Evolutionary conservation across 352 stramenopile species (phyloP).

Genomic region (Phytophthora hibernalis): DNA sequence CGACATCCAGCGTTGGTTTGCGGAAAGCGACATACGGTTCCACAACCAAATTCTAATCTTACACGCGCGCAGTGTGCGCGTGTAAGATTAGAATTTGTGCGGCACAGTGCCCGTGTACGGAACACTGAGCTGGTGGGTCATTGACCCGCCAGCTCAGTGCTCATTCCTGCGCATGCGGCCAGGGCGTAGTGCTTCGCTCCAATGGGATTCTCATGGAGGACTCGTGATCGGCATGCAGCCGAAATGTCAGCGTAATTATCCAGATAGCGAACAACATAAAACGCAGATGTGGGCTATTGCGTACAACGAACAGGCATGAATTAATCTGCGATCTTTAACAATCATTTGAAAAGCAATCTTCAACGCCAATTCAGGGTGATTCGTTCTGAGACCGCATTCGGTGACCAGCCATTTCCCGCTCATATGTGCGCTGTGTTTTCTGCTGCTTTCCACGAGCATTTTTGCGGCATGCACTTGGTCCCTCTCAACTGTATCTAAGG

Average conservation of each 20-base stretch:
- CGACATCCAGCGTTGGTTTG: not conserved
- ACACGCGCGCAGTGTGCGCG: not conserved
- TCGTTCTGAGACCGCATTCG: not conserved
- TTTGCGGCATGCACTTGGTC: not conserved
- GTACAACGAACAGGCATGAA: not conserved
- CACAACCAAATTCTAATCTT: constrained; percentile 13
- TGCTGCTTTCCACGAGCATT: not conserved
- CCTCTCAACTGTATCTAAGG: constrained; percentile 1
- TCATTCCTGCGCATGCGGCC: not conserved
- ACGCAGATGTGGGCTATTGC: not conserved
- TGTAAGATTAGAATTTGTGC: too few relatives aligned
- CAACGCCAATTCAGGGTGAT: not conserved
- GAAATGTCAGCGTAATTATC: not conserved
- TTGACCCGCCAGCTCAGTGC: not conserved
- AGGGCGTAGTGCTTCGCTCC: constrained; percentile 7
- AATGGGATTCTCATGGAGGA: constrained; percentile 13
- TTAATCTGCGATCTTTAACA: not conserved
- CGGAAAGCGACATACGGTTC: not conserved
- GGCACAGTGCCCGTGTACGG: too few relatives aligned
- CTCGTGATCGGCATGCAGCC: constrained; percentile 1
- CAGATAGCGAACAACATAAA: not conserved
- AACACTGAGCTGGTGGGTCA: not conserved
- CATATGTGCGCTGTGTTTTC: not conserved
- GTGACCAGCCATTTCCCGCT: constrained; percentile 5
- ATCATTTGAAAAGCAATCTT: not conserved